A percentile compares a stretch with the other conserved stretches of the same genome.
Conservation (phyloP, 495 filamentous ascomycete species). For the Arthonia radiata region DNA sequence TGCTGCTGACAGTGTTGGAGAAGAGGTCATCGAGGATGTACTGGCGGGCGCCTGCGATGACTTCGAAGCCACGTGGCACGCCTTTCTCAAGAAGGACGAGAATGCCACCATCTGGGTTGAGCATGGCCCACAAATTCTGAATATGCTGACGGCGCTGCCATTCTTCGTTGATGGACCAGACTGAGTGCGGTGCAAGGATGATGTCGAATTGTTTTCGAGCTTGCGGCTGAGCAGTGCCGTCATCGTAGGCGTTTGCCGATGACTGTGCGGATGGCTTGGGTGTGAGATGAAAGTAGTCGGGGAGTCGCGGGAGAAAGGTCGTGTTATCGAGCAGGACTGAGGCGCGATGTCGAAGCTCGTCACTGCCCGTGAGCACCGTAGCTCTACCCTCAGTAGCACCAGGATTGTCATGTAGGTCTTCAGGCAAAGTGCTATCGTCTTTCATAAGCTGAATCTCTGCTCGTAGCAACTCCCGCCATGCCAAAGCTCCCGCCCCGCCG, state of each 20-base stretch:
- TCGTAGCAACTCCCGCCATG: slow-evolving; percentile 60
- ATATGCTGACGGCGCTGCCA: slow-evolving; percentile 50
- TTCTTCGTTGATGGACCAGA: slow-evolving; percentile 47
- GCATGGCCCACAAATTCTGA: slow-evolving; percentile 68
- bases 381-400: slow-evolving; percentile 28
- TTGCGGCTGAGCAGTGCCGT: slow-evolving; percentile 16
- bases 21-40: slow-evolving; percentile 56
- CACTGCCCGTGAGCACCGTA: slow-evolving; percentile 35
- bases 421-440: slow-evolving; percentile 17
- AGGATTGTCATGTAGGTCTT: slow-evolving; percentile 12
- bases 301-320: slow-evolving; percentile 72
- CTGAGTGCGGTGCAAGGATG: slow-evolving; percentile 64
- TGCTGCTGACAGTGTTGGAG: slow-evolving; percentile 32
- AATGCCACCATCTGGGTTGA: slow-evolving; percentile 65
- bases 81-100: slow-evolving; percentile 82
- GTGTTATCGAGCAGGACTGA: slow-evolving; percentile 65
- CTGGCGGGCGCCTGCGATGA: slow-evolving; percentile 58
- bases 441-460: slow-evolving; percentile 53
- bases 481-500: slow-evolving; percentile 60
- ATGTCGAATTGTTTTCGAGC: slow-evolving; percentile 65
- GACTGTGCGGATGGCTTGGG: neutral
- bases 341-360: slow-evolving; percentile 46
- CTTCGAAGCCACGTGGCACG: slow-evolving; percentile 73
- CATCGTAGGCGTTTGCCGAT: slow-evolving; percentile 15
- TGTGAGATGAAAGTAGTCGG: slow-evolving; percentile 53